Percentiles rank a stretch among this genome's conserved stretches.
These are phyloP conservation scores for Aspergillus nomiae DNA, from an alignment of 2,329 filamentous ascomycete species.

Conservation along the genomic window DNA sequence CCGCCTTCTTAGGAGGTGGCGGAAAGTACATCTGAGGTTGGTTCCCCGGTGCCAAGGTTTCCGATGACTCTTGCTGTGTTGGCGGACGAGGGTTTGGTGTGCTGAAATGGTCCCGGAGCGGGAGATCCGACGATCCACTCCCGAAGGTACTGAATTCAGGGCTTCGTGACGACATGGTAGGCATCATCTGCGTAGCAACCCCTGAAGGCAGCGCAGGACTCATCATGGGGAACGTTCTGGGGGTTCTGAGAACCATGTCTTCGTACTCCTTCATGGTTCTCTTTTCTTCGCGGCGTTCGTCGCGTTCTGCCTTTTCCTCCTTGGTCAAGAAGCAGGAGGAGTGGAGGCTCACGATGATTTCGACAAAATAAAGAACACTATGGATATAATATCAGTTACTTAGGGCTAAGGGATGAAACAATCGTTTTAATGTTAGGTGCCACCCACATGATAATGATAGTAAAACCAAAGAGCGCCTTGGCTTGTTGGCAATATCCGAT, in stretches of 20 bases:
- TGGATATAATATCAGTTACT: slow-evolving; percentile 14
- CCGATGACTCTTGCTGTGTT: slow-evolving; percentile 24
- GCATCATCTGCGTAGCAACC: slow-evolving; percentile 25
- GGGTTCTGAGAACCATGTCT: slow-evolving; percentile 43
- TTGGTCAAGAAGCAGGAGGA: slow-evolving; percentile 50
- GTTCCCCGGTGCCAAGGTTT: slow-evolving; percentile 16
- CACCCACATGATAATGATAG: slow-evolving; percentile 58
- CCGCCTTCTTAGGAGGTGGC: slow-evolving; percentile 45
- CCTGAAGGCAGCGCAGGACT: slow-evolving; percentile 26
- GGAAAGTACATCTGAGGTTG: slow-evolving; percentile 44
- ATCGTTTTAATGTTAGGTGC: background rate
- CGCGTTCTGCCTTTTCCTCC: slow-evolving; percentile 36
- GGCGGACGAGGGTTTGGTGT: slow-evolving; percentile 25
- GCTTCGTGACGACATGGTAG: slow-evolving; percentile 46
- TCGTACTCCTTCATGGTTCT: slow-evolving; percentile 44
- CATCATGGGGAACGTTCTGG: slow-evolving; percentile 35
- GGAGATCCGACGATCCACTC: slow-evolving; percentile 41
- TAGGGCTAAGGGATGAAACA: background rate
- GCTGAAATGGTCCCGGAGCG: slow-evolving; percentile 39
- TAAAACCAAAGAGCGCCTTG: slow-evolving; percentile 59
- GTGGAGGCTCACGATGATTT: slow-evolving; percentile 51
- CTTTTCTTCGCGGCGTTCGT: slow-evolving; percentile 39
- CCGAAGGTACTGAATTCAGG: slow-evolving; percentile 44
- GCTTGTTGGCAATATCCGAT: slow-evolving; percentile 62
- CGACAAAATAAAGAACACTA: slow-evolving; percentile 54